A percentile compares a stretch with the other conserved stretches of the same genome.
Conservation (phyloP, 306 rosid species). For the Ormosia semicastrata region DNA sequence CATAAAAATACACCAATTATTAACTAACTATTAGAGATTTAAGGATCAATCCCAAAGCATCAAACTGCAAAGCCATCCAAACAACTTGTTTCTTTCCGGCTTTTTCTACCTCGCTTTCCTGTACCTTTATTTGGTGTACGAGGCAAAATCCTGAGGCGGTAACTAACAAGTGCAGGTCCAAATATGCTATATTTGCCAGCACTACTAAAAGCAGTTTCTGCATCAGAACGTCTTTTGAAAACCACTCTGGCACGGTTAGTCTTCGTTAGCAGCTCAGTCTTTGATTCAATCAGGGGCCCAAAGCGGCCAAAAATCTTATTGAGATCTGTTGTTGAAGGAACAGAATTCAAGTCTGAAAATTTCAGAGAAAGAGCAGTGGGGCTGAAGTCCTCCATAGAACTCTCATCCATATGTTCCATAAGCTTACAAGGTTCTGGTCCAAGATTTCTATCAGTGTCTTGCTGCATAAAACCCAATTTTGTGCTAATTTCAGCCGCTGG, state of each 20-base stretch:
- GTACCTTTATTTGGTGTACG: slow-evolving; percentile 27
- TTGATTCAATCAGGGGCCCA: slow-evolving; percentile 57
- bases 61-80: slow-evolving; percentile 27
- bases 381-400: slow-evolving; percentile 25
- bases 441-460: slow-evolving; percentile 11
- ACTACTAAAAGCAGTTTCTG: slow-evolving; percentile 82
- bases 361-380: slow-evolving; percentile 73
- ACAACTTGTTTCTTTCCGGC: slow-evolving; percentile 18
- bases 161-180: slow-evolving; percentile 78
- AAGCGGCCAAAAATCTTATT: slow-evolving; percentile 58
- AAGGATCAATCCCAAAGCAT: slow-evolving; percentile 16
- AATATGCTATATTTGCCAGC: slow-evolving; percentile 80
- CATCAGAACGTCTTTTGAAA: slow-evolving; percentile 56
- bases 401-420: slow-evolving; percentile 29
- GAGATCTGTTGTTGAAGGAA: slow-evolving; percentile 60
- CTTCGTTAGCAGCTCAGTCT: slow-evolving; percentile 68
- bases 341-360: slow-evolving; percentile 55
- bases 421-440: slow-evolving; percentile 32
- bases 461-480: slow-evolving; percentile 8
- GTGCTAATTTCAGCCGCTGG: slow-evolving; percentile 11
- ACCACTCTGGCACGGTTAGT: slow-evolving; percentile 70
- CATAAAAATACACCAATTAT: not conserved
- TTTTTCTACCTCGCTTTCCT: slow-evolving; percentile 41
- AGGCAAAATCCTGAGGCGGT: slow-evolving; percentile 69
- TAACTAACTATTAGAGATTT: not conserved